Evolutionary conservation across 768 basidiomycete genomes (phyloP), one percentile per base, ranked within the genome.

Genomic region (Lentinula boryana): DNA sequence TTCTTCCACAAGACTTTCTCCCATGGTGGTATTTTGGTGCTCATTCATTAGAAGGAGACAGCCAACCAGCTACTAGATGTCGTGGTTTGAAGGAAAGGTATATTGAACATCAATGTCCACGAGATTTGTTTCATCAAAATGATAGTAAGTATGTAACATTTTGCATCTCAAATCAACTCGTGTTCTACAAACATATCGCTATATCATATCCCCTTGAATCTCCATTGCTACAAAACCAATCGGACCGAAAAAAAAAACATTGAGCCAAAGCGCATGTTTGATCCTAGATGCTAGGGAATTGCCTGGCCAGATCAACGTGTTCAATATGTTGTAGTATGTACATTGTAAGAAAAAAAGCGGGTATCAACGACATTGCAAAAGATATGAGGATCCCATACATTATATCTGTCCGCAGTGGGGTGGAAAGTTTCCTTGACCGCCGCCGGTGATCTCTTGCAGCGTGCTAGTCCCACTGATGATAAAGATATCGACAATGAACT

Each of bases 1-100:
- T 69, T 75, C 72, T 84, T 87, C 91, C 91, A 94, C n/a, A 94
- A 81, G 41, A 87, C 80, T 67, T 84, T 87, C 70, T 84, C 83
- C 89, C 89, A 93, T 67, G 67, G 64, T 46, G 58, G 64, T 44
- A 55, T 36, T 59, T n/a, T 18, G 21, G 49, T 18, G 36, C 58
- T 60, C 58, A 41, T 68, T 69, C 73, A 71, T 71, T 31, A 57
- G 35, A 40, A 36, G 53, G 10, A 55, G 35, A 16, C 53, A 35
- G 33, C 53, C 15, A 40, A 27, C 33, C 53, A 35, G 33, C 12
- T n/a, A 32, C 12, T 18, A 21, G 40, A 23, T 13, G 36, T 55
- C 13, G 55, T 56, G 55, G 55, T 56, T 12, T 23, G 23, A 27
- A 43, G 27, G 8, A 56, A 41, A 56, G 38, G 15, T 56, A 23